phyloP scores from a whole-genome alignment of 2,329 filamentous ascomycete genomes.

The Nakataea oryzae region DNA sequence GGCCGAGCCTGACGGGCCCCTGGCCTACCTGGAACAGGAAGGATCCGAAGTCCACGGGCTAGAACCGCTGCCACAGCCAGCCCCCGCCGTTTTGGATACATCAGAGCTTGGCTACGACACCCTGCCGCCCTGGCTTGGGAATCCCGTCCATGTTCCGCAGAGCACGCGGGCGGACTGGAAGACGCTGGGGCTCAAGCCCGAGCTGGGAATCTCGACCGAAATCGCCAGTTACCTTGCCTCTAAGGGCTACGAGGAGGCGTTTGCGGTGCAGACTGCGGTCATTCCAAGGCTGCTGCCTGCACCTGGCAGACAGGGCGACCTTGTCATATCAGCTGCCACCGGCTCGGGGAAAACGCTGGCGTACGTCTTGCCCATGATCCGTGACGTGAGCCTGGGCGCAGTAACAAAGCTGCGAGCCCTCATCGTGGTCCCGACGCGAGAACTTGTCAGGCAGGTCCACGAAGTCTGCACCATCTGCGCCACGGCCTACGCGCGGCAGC shows the following conservation, averaged over 20 bases:
- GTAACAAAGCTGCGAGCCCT: slow-evolving; percentile 65
- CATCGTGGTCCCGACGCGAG: slow-evolving; percentile 82
- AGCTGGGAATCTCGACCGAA: slow-evolving; percentile 51
- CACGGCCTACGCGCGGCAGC: slow-evolving; percentile 43
- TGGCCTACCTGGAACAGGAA: background rate
- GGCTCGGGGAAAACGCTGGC: slow-evolving; percentile 93
- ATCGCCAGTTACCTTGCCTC: slow-evolving; percentile 51
- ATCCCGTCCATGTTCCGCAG: slow-evolving; percentile 59
- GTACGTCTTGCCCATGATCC: slow-evolving; percentile 78
- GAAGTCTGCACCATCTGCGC: slow-evolving; percentile 68
- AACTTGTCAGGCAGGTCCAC: slow-evolving; percentile 78
- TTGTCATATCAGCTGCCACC: slow-evolving; percentile 86
- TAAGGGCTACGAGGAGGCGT: slow-evolving; percentile 61
- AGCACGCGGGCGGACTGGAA: slow-evolving; percentile 50
- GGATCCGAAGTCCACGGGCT: slow-evolving; percentile 53
- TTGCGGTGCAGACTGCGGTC: slow-evolving; percentile 70
- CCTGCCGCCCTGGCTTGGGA: slow-evolving; percentile 70
- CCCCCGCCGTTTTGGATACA: slow-evolving; percentile 43
- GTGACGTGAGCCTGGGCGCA: slow-evolving; percentile 55
- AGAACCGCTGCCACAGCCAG: slow-evolving; percentile 72
- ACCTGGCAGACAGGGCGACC: slow-evolving; percentile 56
- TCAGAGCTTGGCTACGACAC: slow-evolving; percentile 63
- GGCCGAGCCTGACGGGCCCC: slow-evolving; percentile 14
- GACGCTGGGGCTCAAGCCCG: slow-evolving; percentile 12
- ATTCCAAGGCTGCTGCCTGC: slow-evolving; percentile 69